Evolutionary conservation across 768 basidiomycete genomes (phyloP).

Genomic region (Chiua virens): DNA sequence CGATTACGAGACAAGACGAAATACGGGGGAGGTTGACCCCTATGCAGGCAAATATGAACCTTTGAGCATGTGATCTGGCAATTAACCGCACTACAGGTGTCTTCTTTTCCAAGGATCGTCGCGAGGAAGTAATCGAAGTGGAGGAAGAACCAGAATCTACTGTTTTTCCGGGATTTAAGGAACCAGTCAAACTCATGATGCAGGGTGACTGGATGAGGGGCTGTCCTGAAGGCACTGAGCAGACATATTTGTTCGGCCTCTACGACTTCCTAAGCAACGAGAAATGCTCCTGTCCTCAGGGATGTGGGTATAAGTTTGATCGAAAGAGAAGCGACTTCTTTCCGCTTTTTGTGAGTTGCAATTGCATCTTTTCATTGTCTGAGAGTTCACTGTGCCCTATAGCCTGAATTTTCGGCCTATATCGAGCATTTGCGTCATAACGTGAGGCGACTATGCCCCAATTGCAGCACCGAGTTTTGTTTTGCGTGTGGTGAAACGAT

Average conservation of each 20-base stretch:
- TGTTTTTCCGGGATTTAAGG: conserved; percentile 41
- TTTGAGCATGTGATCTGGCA: not conserved
- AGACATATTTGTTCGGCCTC: conserved; percentile 82
- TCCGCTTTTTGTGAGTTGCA: conserved; percentile 67
- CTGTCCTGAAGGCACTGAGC: conserved; percentile 91
- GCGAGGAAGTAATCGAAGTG: conserved; percentile 89
- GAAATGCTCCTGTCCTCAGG: conserved; percentile 67
- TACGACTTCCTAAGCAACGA: conserved; percentile 72
- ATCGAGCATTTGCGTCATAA: conserved; percentile 58
- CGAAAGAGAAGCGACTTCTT: conserved; percentile 82
- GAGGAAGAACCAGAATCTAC: conserved; percentile 71
- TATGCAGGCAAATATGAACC: conserved; percentile 66
- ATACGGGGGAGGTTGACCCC: conserved; percentile 71
- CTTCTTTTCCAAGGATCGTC: conserved; percentile 93
- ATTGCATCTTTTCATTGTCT: not conserved
- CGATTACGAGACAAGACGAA: conserved; percentile 57
- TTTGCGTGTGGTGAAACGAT: conserved; percentile 75
- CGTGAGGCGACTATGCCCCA: conserved; percentile 60
- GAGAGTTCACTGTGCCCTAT: conserved; percentile 12
- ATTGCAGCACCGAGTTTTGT: conserved; percentile 64
- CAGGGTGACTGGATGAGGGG: conserved; percentile 98
- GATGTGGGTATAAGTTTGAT: conserved; percentile 62
- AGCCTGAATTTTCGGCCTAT: conserved; percentile 77
- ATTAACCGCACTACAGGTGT: conserved; percentile 52
- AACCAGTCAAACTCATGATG: conserved; percentile 66